Conservation (phyloP, 129 eudicot genomes). For the Apium graveolens region DNA sequence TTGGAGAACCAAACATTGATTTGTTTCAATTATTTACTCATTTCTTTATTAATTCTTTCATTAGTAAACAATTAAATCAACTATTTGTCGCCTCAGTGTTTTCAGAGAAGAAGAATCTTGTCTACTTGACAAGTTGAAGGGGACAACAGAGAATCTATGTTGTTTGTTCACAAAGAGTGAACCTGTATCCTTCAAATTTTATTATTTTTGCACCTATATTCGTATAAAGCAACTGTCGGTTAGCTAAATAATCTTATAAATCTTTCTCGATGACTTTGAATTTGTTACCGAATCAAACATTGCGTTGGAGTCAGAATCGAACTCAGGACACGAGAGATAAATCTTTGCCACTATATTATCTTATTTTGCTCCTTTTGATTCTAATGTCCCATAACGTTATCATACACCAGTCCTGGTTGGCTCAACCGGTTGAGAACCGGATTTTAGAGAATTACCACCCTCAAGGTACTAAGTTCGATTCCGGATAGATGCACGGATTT, state of each 20-base stretch:
- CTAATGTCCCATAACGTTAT: too few species aligned
- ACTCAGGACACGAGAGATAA: too few species aligned
- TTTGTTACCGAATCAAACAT: background rate
- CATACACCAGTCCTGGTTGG: too few species aligned
- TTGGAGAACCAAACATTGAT: background rate
- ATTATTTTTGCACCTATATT: background rate
- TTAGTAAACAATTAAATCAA: background rate
- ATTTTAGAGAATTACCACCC: too few species aligned
- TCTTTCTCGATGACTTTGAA: background rate
- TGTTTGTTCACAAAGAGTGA: background rate
- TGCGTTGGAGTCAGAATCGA: too few species aligned
- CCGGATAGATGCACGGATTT: too few species aligned
- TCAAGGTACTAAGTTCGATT: too few species aligned
- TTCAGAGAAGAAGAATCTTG: background rate
- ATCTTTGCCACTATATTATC: too few species aligned
- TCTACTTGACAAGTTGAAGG: conserved; percentile 6
- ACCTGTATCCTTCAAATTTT: background rate
- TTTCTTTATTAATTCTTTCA: background rate
- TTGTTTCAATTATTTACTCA: background rate
- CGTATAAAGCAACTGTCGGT: background rate
- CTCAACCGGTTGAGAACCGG: too few species aligned
- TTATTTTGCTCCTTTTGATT: too few species aligned
- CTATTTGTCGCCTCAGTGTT: background rate
- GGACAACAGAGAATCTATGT: background rate
- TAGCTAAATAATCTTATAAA: background rate